Percentiles rank a stretch among this genome's conserved stretches.
Conservation (phyloP, 139 green algal genomes). For the Chlorella sp. region DNA sequence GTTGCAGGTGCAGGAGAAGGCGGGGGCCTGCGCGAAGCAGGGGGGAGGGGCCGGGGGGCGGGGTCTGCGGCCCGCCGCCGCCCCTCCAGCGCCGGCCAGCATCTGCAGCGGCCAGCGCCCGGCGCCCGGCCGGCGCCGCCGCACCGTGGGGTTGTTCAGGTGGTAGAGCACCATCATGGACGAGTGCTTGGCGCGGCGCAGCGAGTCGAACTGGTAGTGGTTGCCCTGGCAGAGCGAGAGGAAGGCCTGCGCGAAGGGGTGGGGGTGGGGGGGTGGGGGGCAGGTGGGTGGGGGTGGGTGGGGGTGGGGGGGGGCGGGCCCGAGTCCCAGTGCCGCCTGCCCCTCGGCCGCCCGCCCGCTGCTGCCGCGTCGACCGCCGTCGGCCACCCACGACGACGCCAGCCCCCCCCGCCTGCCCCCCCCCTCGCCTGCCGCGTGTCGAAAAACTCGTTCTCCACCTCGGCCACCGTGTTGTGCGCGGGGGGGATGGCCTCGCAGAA, state of each 20-base stretch:
- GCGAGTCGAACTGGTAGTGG: slow-evolving; percentile 99
- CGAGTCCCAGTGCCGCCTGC: too few relatives aligned
- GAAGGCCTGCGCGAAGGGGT: slow-evolving; percentile 66
- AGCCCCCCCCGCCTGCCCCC: too few relatives aligned
- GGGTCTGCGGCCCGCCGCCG: too few relatives aligned
- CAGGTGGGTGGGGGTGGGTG: background rate
- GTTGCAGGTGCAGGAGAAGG: slow-evolving; percentile 91
- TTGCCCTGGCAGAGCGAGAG: slow-evolving; percentile 97
- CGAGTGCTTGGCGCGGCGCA: slow-evolving; percentile 96
- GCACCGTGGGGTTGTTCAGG: slow-evolving; percentile 93
- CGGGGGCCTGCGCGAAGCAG: slow-evolving; percentile 45
- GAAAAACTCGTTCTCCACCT: slow-evolving; percentile 94
- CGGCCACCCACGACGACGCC: too few relatives aligned
- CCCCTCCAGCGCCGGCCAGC: slow-evolving; percentile 19
- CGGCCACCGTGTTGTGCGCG: slow-evolving; percentile 52
- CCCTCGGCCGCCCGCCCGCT: too few relatives aligned
- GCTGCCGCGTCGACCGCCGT: too few relatives aligned
- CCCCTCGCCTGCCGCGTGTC: too few relatives aligned
- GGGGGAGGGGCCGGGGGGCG: slow-evolving; percentile 14
- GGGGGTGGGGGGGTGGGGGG: background rate
- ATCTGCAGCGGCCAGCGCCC: background rate
- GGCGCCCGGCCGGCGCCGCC: background rate
- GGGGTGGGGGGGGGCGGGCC: too few relatives aligned
- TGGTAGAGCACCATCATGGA: slow-evolving; percentile 99
- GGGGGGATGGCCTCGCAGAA: slow-evolving; percentile 35